These are phyloP conservation scores for Solanum aculeatissimum DNA, from an alignment of 305 asterid species.

Conservation along the genomic window DNA sequence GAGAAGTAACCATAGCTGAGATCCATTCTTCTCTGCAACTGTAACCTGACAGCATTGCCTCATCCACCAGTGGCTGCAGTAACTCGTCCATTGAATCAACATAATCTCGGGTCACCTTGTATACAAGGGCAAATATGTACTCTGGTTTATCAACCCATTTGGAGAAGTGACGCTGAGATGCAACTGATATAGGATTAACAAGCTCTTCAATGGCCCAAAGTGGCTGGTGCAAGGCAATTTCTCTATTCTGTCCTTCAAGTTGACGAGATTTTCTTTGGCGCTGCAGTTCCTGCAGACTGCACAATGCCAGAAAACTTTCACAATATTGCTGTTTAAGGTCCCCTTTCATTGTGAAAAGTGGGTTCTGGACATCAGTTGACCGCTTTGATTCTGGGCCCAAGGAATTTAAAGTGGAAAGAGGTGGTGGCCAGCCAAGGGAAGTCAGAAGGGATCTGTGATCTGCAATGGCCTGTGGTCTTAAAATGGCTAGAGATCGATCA, in stretches of 20 bases:
- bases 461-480: conserved; percentile 94
- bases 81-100: conserved; percentile 94
- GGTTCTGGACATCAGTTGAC: conserved; percentile 47
- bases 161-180: conserved; percentile 78
- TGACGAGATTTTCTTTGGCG: conserved; percentile 74
- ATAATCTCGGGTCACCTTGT: conserved; percentile 77
- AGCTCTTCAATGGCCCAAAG: conserved; percentile 99
- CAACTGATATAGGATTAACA: conserved; percentile 71
- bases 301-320: conserved; percentile 78
- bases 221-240: conserved; percentile 55
- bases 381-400: conserved; percentile 31
- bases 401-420: conserved; percentile 50
- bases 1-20: conserved; percentile 71
- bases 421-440: conserved; percentile 98
- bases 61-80: conserved; percentile 86
- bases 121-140: conserved; percentile 74
- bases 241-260: conserved; percentile 52
- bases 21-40: conserved; percentile 99
- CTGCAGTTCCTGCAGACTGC: conserved; percentile 88
- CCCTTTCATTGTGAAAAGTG: conserved; percentile 72
- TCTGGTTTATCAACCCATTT: conserved; percentile 94
- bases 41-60: conserved; percentile 89
- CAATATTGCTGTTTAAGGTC: conserved; percentile 72
- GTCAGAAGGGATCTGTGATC: conserved; percentile 85
- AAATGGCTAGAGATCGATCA: conserved; percentile 85